Base-by-base conservation (phyloP, 2,329 filamentous ascomycete species). In the Phialophora chinensis region DNA sequence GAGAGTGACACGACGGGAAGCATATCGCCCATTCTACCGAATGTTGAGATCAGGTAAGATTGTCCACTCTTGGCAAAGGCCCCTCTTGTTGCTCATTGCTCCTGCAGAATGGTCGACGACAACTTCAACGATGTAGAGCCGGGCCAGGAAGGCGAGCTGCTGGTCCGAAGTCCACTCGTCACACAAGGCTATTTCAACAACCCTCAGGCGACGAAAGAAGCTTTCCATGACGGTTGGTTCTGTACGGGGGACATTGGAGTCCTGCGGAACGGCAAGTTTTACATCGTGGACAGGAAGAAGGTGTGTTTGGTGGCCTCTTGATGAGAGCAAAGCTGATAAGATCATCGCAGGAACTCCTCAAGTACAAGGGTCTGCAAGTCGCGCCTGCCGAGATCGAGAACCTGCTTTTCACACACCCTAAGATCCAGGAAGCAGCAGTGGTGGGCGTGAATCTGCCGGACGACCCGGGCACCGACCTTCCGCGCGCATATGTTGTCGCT, bases 271-370 rank as follows among this genome's bases (percentile, higher is more conserved):
- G 90, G 90, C n/a, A 90, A 93, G 73, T 89, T 93, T 69, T 94
- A 87, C 79, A 91, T 94, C 74, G 93, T 91, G 0, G 92, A 96
- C 75, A 87, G 92, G 4, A 80, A 90, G 17, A 91, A 90, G 79
- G 67, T 69, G 52, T 12, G 64, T 54, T 5, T n/a, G 38, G 4
- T 20, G 70, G 66, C 78, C 58, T 42, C 14, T 29, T 11, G 5
- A 11, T 1, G 49, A 27, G 49, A 42, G 1, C 35, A 61, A 2
- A 29, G 23, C 47, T 61, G 31, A 61, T 23, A 14, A 38, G 49
- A 20, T 14, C 25, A 17, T 25, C 38, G 14, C 52, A 72, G 70
- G 79, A 77, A 61, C 73, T 78, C 27, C 78, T 79, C 73, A 85
- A 88, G 77, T 87, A 83, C 75, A 88, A 90, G 75, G 87, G 87